Evolutionary conservation across 306 rosid species (phyloP), one percentile per base, ranked within the genome.

Genomic region (Elaeagnus macrophylla): DNA sequence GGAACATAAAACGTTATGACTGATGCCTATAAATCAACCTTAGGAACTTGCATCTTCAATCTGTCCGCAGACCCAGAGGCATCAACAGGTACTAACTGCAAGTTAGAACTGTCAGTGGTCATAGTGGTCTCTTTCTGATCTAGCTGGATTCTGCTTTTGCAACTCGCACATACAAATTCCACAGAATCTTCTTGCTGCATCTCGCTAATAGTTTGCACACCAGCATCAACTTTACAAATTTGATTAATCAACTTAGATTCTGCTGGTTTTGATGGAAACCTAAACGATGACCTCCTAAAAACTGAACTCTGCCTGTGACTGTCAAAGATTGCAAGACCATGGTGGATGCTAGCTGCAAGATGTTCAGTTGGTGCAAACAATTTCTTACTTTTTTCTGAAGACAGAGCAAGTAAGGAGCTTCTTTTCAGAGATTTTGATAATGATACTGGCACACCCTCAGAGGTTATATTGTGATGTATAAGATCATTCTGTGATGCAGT

Each of bases 311-410:
- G 81, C 8, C 67, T 79, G 49, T 81, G 84, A 68, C 69, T 60
- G 62, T 80, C 86, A 62, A 88, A 73, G 62, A 88, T 68, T 72
- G 84, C 86, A 66, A 93, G 99, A 60, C 96, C 99, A 62, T 85
- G 89, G 13, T 72, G 89, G 63, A 93, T 93, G 74, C 99, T 93
- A 68, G 91, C 94, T 50, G 90, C 99, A 72, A 93, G 81, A 48
- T 83, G 69, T 59, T 81, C 94, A 59, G 89, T 71, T 70, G 80
- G 80, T 45, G 67, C 65, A 39, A 60, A 70, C 73, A 72, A 55
- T 32, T 69, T 75, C 44, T 75, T 77, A 51, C 77, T 68, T 42
- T 62, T 67, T 60, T 73, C 87, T 60, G 81, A 54, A 64, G 84
- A 73, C 42, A 77, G 17, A 10, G 62, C 72, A 53, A 64, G 67